Evolutionary conservation across 352 stramenopile species (phyloP).

Genomic region (Phytophthora pisi): DNA sequence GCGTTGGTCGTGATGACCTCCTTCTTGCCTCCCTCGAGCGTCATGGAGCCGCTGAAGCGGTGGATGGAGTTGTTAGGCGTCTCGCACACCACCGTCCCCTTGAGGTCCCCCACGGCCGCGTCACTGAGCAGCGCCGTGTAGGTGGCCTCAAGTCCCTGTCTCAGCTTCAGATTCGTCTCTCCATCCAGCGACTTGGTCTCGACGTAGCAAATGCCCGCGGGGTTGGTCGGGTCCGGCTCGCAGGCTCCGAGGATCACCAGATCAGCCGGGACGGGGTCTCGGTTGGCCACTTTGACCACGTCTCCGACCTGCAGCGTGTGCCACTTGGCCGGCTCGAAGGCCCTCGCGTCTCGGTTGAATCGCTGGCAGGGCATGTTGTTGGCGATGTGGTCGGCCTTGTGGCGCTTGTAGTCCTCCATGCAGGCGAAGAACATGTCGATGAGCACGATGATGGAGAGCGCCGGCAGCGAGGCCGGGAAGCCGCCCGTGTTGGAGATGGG

Average conservation of each 20-base stretch:
- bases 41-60: slow-evolving; percentile 89
- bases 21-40: slow-evolving; percentile 56
- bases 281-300: slow-evolving; percentile 90
- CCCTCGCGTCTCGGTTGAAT: slow-evolving; percentile 40
- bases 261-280: slow-evolving; percentile 87
- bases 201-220: slow-evolving; percentile 89
- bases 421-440: slow-evolving; percentile 94
- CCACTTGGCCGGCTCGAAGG: slow-evolving; percentile 79
- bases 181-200: slow-evolving; percentile 94
- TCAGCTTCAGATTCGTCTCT: slow-evolving; percentile 94
- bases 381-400: slow-evolving; percentile 85
- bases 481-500: slow-evolving; percentile 92
- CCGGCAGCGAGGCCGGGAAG: slow-evolving; percentile 89
- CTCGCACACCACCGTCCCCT: slow-evolving; percentile 77
- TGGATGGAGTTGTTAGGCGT: slow-evolving; percentile 92
- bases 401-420: slow-evolving; percentile 91
- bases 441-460: slow-evolving; percentile 92
- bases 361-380: slow-evolving; percentile 77
- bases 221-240: slow-evolving; percentile 73
- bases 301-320: slow-evolving; percentile 86
- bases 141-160: slow-evolving; percentile 78
- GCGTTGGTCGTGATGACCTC: slow-evolving; percentile 82
- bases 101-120: slow-evolving; percentile 52
- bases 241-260: slow-evolving; percentile 85
- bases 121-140: slow-evolving; percentile 72